Conservation (phyloP, 257 asterid species). For the Misopates orontium region DNA sequence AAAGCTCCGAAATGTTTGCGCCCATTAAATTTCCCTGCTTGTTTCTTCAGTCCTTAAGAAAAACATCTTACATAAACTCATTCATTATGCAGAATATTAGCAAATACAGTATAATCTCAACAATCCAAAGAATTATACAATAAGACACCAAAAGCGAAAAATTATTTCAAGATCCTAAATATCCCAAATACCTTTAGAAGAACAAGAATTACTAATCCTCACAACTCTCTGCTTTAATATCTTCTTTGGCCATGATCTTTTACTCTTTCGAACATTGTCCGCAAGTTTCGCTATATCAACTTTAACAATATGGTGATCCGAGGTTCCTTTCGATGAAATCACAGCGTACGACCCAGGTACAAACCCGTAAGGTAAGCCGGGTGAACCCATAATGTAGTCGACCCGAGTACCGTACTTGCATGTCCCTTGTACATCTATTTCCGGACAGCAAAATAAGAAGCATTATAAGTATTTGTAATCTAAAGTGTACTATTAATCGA, state of each 20-base stretch:
- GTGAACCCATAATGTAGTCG: constrained; percentile 70
- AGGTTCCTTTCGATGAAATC: constrained; percentile 85
- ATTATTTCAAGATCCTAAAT: too few relatives aligned
- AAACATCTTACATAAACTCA: too few relatives aligned
- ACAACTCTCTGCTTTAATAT: constrained; percentile 40
- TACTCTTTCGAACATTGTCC: constrained; percentile 25
- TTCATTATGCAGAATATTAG: too few relatives aligned
- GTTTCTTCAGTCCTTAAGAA: too few relatives aligned
- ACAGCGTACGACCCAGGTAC: constrained; percentile 91
- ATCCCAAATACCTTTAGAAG: constrained; percentile 42
- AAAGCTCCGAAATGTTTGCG: too few relatives aligned
- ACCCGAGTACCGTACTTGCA: constrained; percentile 95
- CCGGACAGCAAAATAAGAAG: constrained; percentile 1
- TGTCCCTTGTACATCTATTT: constrained; percentile 86
- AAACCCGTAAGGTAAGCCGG: constrained; percentile 50
- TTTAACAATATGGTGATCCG: constrained; percentile 89
- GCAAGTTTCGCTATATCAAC: constrained; percentile 63
- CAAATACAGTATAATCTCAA: too few relatives aligned
- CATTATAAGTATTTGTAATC: too few relatives aligned
- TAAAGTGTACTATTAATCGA: too few relatives aligned
- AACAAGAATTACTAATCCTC: constrained; percentile 44
- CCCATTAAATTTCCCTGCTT: too few relatives aligned
- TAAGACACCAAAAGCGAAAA: too few relatives aligned
- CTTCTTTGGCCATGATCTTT: constrained; percentile 35
- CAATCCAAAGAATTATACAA: too few relatives aligned